Evolutionary conservation across 495 filamentous ascomycete genomes (phyloP), one percentile per base, ranked within the genome.

Genomic region (Xylaria flabelliformis): DNA sequence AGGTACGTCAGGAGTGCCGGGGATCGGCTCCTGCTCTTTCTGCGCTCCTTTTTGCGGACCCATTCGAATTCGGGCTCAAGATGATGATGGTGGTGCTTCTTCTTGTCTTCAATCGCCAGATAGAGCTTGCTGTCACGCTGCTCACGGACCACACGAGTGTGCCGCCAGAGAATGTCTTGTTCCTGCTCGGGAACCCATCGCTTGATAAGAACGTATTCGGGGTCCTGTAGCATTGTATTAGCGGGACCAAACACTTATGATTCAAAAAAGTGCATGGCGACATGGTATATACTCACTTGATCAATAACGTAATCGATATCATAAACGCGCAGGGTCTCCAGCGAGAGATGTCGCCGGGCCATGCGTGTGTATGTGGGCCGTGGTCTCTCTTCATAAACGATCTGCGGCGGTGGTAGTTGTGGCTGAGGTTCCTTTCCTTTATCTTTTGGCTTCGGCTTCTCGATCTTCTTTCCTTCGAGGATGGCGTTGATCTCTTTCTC

Each of bases 121-220:
- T 84, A 77, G 19, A 83, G 74, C 73, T 82, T 82, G 51, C 73
- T 69, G 63, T 76, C 71, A 0, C 77, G 76, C 77, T 79, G 75
- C 73, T 91, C 85, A 42, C 91, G 88, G 72, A 93, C 73, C 63
- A 88, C 83, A 68, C 85, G 83, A 12, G 92, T 92, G 83, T 95
- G 91, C 15, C 87, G 82, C 83, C 92, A 95, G 62, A 95, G 88
- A 62, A 90, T 80, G 58, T 91, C 86, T 75, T 94, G 92, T 75
- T 93, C 87, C 72, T 89, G 86, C 79, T 94, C 90, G 51, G 86
- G 85, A 72, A 95, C 89, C 89, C 89, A 94, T 67, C 88, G 85
- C 79, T 93, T 93, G 84, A 95, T 93, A 68, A 95, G 80, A 67
- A 95, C 85, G 73, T 89, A 94, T 66, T 91, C 89, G 62, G 87